Conservation (phyloP, 331 rosid genomes). For the Erythrophleum ivorense region DNA sequence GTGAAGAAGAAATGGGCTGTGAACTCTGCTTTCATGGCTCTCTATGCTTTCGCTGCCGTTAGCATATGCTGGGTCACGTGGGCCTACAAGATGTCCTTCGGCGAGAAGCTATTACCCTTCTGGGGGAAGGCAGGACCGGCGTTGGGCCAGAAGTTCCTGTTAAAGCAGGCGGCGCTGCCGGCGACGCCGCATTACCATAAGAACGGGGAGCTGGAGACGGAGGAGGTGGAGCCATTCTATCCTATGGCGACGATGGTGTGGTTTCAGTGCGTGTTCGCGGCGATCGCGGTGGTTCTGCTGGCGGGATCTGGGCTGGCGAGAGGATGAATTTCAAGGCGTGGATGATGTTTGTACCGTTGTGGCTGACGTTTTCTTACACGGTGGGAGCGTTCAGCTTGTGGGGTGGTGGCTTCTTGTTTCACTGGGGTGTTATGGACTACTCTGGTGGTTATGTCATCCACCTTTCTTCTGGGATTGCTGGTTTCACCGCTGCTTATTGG, state of each 20-base stretch:
- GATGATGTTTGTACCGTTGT: slow-evolving; percentile 86
- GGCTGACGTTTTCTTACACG: slow-evolving; percentile 73
- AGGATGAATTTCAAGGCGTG: slow-evolving; percentile 83
- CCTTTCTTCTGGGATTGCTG: slow-evolving; percentile 74
- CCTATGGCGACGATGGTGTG: slow-evolving; percentile 83
- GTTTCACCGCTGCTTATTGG: slow-evolving; percentile 76
- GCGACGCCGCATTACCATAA: slow-evolving; percentile 27
- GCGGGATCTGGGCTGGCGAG: slow-evolving; percentile 72
- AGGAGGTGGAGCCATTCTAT: slow-evolving; percentile 46
- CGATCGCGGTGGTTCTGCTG: slow-evolving; percentile 58
- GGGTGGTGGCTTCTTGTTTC: slow-evolving; percentile 87
- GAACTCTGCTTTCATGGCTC: slow-evolving; percentile 82
- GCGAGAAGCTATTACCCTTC: slow-evolving; percentile 63
- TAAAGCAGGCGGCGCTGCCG: slow-evolving; percentile 48
- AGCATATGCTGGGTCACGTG: slow-evolving; percentile 69
- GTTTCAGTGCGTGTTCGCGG: slow-evolving; percentile 73
- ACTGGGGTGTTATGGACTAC: slow-evolving; percentile 86
- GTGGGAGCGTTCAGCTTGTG: slow-evolving; percentile 74
- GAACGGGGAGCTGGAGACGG: slow-evolving; percentile 34
- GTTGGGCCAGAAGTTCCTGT: slow-evolving; percentile 59
- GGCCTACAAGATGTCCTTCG: slow-evolving; percentile 84
- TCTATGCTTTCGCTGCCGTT: slow-evolving; percentile 76
- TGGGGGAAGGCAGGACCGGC: slow-evolving; percentile 79
- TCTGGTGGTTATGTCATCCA: slow-evolving; percentile 85
- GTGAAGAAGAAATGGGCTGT: slow-evolving; percentile 84